A percentile compares a stretch with the other conserved stretches of the same genome.
Evolutionary conservation across 2,329 filamentous ascomycete species (phyloP).

Genomic region (Clonostachys chloroleuca): DNA sequence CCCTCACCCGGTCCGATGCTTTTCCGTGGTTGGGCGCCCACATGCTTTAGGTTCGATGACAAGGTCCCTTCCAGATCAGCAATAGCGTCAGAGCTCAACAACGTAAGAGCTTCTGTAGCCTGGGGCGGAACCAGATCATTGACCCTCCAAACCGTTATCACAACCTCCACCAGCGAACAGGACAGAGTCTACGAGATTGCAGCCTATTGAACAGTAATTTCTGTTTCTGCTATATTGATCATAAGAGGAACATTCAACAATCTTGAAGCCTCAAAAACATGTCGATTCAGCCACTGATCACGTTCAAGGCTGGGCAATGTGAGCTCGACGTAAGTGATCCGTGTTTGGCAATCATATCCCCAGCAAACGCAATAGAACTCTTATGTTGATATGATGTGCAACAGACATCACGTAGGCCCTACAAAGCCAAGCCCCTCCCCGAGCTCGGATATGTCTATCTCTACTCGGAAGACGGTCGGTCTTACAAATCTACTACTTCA

Average conservation of each 20-base stretch:
- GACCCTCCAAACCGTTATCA: not conserved
- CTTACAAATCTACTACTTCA: slow-evolving; percentile 1
- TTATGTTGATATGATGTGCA: slow-evolving; percentile 6
- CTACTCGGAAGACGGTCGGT: slow-evolving; percentile 79
- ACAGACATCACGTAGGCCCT: slow-evolving; percentile 48
- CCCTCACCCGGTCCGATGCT: no score
- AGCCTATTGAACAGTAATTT: not conserved
- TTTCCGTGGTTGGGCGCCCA: not conserved
- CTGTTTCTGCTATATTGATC: not conserved
- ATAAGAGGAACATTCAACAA: not conserved
- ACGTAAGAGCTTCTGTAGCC: slow-evolving; percentile 34
- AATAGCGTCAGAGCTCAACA: slow-evolving; percentile 8
- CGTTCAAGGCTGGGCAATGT: slow-evolving; percentile 93
- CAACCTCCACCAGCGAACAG: no score
- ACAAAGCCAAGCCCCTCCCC: slow-evolving; percentile 68
- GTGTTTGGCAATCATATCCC: slow-evolving; percentile 2
- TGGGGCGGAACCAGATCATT: slow-evolving; percentile 8
- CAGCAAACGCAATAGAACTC: not conserved
- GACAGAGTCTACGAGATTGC: not conserved
- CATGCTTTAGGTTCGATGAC: not conserved
- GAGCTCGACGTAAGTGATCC: slow-evolving; percentile 65
- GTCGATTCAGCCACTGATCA: slow-evolving; percentile 83
- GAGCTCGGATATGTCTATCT: slow-evolving; percentile 88
- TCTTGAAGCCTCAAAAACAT: slow-evolving; percentile 41
- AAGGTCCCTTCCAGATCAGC: not conserved